Evolutionary conservation across 371 early-diverging fungal species (phyloP), one percentile per base, ranked within the genome.

Genomic region (Batkoa obscura): DNA sequence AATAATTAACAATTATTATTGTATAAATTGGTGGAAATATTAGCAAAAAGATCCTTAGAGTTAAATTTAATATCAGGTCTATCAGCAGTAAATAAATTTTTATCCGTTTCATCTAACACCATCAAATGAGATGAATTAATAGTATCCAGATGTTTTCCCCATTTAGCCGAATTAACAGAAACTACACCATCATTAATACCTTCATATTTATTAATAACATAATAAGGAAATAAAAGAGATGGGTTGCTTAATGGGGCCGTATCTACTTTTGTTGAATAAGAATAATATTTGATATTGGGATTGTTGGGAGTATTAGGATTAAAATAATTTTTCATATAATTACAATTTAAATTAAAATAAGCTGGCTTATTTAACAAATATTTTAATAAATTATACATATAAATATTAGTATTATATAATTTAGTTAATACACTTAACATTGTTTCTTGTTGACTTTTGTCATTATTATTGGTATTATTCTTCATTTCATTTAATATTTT

Each of bases 111-210:
- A n/a, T n/a, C n/a, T n/a, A n/a, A n/a, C n/a, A n/a, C n/a, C n/a
- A n/a, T n/a, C n/a, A 84, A 93, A 63, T 93, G 90, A 59, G 87
- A 83, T 23, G 83, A 80, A 39, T 80, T 68, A 23, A 90, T 72
- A 9, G 84, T 82, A 41, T 82, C 83, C 34, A 88, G 61, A 58
- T 88, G 87, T 50, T 77, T 67, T 15, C 94, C 94, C 90, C 90
- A 94, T 60, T 71, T 72, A 3, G 92, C 90, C 56, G 79, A 79
- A 10, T 73, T 61, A 8, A 86, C 58, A 17, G 79, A 76, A 2
- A 94, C 94, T 39, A 94, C 64, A 13, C 94, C 94, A 64, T 94
- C 94, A 62, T 94, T 94, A 0, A 75, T 73, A 8, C 92, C 94
- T 63, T 90, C 92, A n/a, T 71, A 69, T 31, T 66, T 66, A 36